These are phyloP conservation scores for Yamadazyma jaroonii DNA, from an alignment of 1,139 yeast species.

Conservation along the genomic window DNA sequence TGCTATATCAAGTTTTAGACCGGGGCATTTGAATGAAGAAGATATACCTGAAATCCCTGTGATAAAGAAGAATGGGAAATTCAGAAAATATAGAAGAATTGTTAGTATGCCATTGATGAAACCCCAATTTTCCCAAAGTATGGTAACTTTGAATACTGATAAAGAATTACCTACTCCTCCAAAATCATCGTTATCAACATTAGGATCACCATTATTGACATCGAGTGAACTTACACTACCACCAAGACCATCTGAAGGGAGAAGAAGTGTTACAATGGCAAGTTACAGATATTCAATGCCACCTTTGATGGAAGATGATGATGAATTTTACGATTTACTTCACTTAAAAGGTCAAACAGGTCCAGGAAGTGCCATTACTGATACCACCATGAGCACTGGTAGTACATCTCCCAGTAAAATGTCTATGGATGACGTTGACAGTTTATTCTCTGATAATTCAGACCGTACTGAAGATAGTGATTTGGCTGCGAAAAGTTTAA, in stretches of 20 bases:
- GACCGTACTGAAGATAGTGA: conserved; percentile 1
- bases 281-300: conserved; percentile 9
- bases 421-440: conserved; percentile 17
- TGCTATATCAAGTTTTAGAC: conserved; percentile 30
- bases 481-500: conserved; percentile 11
- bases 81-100: conserved; percentile 20
- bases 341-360: conserved; percentile 6
- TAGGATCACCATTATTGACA: not conserved
- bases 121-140: not conserved
- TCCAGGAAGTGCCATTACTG: conserved; percentile 1
- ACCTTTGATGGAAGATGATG: conserved; percentile 7
- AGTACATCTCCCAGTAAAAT: not conserved
- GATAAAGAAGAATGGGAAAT: conserved; percentile 21
- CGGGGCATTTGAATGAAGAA: conserved; percentile 21
- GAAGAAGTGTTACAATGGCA: conserved; percentile 7
- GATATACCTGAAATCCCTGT: conserved; percentile 37
- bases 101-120: conserved; percentile 22
- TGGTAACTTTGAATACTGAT: not conserved
- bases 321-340: not conserved
- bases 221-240: not conserved
- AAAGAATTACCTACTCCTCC: conserved; percentile 19
- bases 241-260: not conserved
- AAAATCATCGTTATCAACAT: conserved; percentile 12
- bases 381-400: not conserved
- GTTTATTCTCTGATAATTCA: conserved; percentile 20